A percentile compares a stretch with the other conserved stretches of the same genome.
Conservation (phyloP, 148 eudicot species). For the Amaranthus cruentus region DNA sequence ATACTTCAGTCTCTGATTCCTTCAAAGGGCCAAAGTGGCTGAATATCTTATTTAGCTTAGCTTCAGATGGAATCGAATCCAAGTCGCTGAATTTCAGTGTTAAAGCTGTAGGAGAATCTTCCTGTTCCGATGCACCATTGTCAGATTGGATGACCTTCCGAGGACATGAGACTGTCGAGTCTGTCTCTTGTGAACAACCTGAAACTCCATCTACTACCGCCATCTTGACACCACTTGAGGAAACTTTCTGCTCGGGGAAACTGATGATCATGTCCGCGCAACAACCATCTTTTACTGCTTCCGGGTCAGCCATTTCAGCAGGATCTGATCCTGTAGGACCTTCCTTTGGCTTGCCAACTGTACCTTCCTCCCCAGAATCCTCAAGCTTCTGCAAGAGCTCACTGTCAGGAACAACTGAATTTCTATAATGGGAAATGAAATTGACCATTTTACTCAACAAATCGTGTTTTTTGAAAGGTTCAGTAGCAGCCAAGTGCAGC, state of each 20-base stretch:
- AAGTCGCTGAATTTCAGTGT: slow-evolving; percentile 53
- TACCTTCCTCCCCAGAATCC: slow-evolving; percentile 11
- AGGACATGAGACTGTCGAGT: neutral
- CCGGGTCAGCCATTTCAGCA: slow-evolving; percentile 15
- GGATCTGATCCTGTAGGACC: slow-evolving; percentile 7
- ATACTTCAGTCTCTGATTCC: slow-evolving; percentile 50
- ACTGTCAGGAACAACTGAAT: slow-evolving; percentile 40
- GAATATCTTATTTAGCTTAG: slow-evolving; percentile 52
- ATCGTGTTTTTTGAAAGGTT: slow-evolving; percentile 36
- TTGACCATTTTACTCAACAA: slow-evolving; percentile 28
- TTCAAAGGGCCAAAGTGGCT: slow-evolving; percentile 51
- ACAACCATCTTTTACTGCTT: slow-evolving; percentile 37
- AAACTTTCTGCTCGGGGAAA: slow-evolving; percentile 25
- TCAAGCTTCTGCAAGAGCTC: slow-evolving; percentile 16
- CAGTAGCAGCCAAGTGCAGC: slow-evolving; percentile 40
- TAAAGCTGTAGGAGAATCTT: slow-evolving; percentile 48
- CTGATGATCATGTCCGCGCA: slow-evolving; percentile 35
- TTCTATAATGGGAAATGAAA: slow-evolving; percentile 48
- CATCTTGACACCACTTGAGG: slow-evolving; percentile 25
- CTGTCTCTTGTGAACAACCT: neutral
- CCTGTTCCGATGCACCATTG: slow-evolving; percentile 28
- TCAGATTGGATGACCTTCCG: slow-evolving; percentile 10
- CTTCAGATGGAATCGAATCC: slow-evolving; percentile 57
- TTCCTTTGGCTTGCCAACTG: slow-evolving; percentile 19
- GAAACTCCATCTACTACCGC: slow-evolving; percentile 4